Base-by-base conservation (phyloP, 495 filamentous ascomycete species). In the Cairneyella variabilis region DNA sequence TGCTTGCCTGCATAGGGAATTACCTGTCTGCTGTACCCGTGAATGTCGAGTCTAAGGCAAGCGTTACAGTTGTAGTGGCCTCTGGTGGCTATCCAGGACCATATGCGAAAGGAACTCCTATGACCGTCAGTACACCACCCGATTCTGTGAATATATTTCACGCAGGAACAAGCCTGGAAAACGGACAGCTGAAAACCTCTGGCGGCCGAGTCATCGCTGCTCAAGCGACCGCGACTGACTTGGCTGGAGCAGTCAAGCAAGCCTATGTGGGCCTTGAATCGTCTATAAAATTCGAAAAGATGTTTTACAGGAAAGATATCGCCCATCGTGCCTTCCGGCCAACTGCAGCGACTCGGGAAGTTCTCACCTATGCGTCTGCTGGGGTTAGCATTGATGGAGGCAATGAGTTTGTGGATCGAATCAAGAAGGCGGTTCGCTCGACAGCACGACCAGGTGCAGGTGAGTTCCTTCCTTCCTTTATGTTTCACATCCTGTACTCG, bases 271-370 rank as follows among this genome's bases (percentile, higher is more conserved):
- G 86, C 22, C 84, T 97, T 14, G 76, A 80, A 40, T n/a, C n/a
- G n/a, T 78, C 80, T 44, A 91, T 97, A 55, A 72, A 85, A 51
- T 98, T 96, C 60, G 79, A 92, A 18, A 84, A 83, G 53, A 96
- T 96, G 91, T 88, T 91, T 70, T 96, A 82, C 73, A 82, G 93
- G 61, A 89, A 82, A 66, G 93, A 98, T 63, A 97, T 98, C 66
- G 93, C 90, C 10, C 84, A 93, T 67, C 83, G 78, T 30, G 78
- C 79, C 20, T 78, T 80, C 64, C 58, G 59, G 11, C 17, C 59
- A 5, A 63, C 69, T 3, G 58, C 67, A 12, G 27, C 58, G 22
- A 49, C 51, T 37, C 75, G 75, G 51, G 70, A 75, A 48, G 78
- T 82, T 45, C 81, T 98, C 47, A 97, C 92, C 16, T 98, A 98